phyloP scores from a whole-genome alignment of 2,329 filamentous ascomycete genomes.

The Talaromyces sp. region DNA sequence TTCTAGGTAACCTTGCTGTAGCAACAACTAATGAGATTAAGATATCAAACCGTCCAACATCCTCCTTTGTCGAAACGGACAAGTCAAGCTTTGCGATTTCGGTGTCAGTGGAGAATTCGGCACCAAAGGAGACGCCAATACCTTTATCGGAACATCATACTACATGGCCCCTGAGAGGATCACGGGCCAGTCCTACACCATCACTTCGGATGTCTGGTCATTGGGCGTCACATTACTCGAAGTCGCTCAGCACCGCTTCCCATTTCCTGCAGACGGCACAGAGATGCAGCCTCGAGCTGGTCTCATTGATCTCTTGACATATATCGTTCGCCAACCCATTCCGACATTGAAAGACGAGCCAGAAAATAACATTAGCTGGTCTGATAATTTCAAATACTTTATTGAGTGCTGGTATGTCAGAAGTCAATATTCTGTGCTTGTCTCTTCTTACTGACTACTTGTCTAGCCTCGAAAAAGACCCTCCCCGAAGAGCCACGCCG shows the following conservation, averaged over 20 bases:
- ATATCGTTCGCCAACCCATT: constrained; percentile 93
- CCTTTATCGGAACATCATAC: constrained; percentile 97
- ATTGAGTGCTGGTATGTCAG: constrained; percentile 92
- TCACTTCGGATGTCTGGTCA: constrained; percentile 98
- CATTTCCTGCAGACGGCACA: constrained; percentile 93
- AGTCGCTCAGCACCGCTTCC: constrained; percentile 97
- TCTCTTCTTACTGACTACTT: background rate
- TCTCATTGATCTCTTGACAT: constrained; percentile 91
- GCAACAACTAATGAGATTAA: constrained; percentile 25
- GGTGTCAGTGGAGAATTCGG: constrained; percentile 97
- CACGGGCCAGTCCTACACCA: constrained; percentile 95
- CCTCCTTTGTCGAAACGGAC: constrained; percentile 82
- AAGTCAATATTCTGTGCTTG: no score
- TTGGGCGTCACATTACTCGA: constrained; percentile 95
- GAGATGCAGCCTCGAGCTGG: constrained; percentile 92
- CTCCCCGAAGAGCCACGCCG: constrained; percentile 78
- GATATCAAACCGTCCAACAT: constrained; percentile 99
- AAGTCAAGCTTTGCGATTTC: constrained; percentile 98
- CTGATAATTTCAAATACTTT: constrained; percentile 97
- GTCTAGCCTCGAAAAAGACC: constrained; percentile 85
- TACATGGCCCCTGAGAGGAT: constrained; percentile 99
- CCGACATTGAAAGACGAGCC: constrained; percentile 95
- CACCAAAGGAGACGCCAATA: constrained; percentile 97
- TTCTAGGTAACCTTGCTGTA: no score
- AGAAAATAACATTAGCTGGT: constrained; percentile 86